Evolutionary conservation across 2,329 filamentous ascomycete genomes (phyloP).

Genomic region (Stemphylium beticola): DNA sequence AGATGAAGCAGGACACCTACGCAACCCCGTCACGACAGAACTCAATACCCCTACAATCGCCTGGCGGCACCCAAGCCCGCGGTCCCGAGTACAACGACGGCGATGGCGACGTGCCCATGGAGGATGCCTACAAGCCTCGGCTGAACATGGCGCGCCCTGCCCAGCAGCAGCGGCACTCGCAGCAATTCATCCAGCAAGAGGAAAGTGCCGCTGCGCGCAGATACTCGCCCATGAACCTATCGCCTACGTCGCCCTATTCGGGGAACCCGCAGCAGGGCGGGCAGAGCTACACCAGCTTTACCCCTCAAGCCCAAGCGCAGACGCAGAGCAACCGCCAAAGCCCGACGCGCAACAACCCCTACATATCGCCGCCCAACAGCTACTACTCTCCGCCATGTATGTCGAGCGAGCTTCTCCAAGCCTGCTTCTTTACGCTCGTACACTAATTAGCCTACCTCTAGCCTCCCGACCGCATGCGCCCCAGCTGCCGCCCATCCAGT

Average conservation of each 20-base stretch:
- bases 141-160: conserved; percentile 58
- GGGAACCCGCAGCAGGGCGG: conserved; percentile 62
- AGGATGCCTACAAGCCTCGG: conserved; percentile 15
- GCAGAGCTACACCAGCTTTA: conserved; percentile 52
- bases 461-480: conserved; percentile 62
- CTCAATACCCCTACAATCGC: conserved; percentile 47
- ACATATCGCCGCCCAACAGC: conserved; percentile 62
- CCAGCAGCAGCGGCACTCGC: conserved; percentile 76
- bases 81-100: conserved; percentile 51
- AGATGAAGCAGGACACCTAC: conserved; percentile 47
- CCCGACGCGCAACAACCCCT: conserved; percentile 71
- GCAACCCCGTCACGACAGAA: conserved; percentile 45
- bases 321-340: conserved; percentile 71
- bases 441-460: conserved; percentile 34
- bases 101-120: conserved; percentile 34
- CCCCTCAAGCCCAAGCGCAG: conserved; percentile 45
- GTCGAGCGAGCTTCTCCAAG: conserved; percentile 30
- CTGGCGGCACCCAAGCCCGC: conserved; percentile 36
- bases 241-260: conserved; percentile 79
- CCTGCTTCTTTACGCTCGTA: conserved; percentile 13
- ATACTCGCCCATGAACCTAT: conserved; percentile 96
- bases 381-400: conserved; percentile 66
- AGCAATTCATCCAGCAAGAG: conserved; percentile 74
- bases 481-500: conserved; percentile 76
- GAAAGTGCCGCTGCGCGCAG: conserved; percentile 84